Percentiles rank a stretch among this genome's conserved stretches.
Conservation (phyloP, 768 basidiomycete species). For the Tylopilus plumbeoviolaceoides region DNA sequence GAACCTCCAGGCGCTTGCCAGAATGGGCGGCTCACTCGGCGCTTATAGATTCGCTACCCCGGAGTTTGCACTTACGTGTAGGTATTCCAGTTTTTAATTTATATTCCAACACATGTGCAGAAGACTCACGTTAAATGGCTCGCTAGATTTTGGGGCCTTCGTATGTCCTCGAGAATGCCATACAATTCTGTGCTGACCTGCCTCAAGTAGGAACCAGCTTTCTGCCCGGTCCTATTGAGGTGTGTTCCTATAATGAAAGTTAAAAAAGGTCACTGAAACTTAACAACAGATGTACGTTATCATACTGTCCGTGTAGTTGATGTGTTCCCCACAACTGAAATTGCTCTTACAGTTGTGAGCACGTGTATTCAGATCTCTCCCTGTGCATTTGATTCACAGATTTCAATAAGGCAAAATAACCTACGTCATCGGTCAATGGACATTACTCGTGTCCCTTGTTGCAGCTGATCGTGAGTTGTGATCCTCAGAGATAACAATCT, state of each 20-base stretch:
- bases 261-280: too few relatives aligned
- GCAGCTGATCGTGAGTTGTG: not conserved
- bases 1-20: too few relatives aligned
- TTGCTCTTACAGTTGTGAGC: too few relatives aligned
- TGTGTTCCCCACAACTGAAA: too few relatives aligned
- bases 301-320: too few relatives aligned
- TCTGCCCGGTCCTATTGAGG: too few relatives aligned
- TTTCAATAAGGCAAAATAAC: not conserved
- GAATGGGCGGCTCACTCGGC: too few relatives aligned
- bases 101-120: too few relatives aligned
- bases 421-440: not conserved
- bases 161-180: not conserved
- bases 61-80: constrained; percentile 1
- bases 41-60: constrained; percentile 8
- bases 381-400: too few relatives aligned
- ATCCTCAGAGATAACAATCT: too few relatives aligned
- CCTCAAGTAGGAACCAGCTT: not conserved
- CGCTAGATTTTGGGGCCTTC: not conserved
- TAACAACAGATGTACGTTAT: not conserved
- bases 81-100: not conserved
- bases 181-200: not conserved
- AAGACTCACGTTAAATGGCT: not conserved
- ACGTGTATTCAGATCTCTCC: too few relatives aligned
- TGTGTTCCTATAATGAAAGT: too few relatives aligned
- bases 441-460: not conserved